Evolutionary conservation across 1,284 basidiomycete genomes (phyloP).

Genomic region (Phylloporus sp.): DNA sequence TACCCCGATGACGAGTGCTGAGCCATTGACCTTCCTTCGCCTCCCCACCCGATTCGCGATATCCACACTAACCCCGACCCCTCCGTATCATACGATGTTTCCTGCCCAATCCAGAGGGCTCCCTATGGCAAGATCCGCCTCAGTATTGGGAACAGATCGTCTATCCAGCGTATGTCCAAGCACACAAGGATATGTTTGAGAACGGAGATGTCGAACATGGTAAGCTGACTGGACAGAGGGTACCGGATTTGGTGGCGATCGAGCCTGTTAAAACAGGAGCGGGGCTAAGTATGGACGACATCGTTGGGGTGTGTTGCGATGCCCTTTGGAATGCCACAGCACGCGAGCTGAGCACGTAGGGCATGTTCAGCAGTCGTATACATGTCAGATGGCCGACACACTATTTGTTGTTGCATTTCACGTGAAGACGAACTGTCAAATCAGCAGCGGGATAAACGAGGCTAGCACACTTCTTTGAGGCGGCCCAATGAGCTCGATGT

Average conservation of each 20-base stretch:
- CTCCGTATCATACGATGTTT: slow-evolving; percentile 53
- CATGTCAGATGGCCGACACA: not conserved
- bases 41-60: slow-evolving; percentile 23
- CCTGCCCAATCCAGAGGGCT: slow-evolving; percentile 85
- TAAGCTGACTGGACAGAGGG: slow-evolving; percentile 51
- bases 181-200: slow-evolving; percentile 79
- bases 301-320: slow-evolving; percentile 64
- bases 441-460: no score
- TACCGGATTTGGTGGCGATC: slow-evolving; percentile 63
- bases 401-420: no score
- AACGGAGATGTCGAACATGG: slow-evolving; percentile 83
- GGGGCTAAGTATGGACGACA: slow-evolving; percentile 76
- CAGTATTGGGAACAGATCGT: slow-evolving; percentile 93
- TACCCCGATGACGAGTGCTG: not conserved
- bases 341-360: not conserved
- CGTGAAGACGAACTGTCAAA: no score
- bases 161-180: slow-evolving; percentile 91
- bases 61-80: slow-evolving; percentile 33
- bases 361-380: not conserved
- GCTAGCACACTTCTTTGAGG: no score
- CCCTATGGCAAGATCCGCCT: slow-evolving; percentile 90
- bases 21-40: slow-evolving; percentile 22
- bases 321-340: slow-evolving; percentile 44
- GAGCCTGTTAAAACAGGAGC: slow-evolving; percentile 61
- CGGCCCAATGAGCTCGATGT: no score